These are phyloP conservation scores for Saturnispora dispora DNA, from an alignment of 805 yeast species.

Conservation along the genomic window DNA sequence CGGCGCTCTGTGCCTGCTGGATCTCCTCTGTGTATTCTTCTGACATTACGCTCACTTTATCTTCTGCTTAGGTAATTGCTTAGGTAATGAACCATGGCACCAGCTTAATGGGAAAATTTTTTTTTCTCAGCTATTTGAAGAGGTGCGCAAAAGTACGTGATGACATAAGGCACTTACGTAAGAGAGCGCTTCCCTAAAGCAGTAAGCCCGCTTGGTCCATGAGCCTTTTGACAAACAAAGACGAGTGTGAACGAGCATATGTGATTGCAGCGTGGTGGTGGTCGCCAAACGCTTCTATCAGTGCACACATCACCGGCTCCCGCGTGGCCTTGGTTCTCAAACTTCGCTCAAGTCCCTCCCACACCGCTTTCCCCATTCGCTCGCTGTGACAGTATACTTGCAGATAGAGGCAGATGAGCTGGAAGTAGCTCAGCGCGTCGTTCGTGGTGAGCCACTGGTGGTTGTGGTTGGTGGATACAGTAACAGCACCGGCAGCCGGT, in stretches of 20 bases:
- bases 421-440: neutral
- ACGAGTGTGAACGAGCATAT: neutral
- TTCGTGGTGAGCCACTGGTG: neutral
- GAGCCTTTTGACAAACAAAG: neutral
- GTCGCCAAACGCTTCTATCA: neutral
- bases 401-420: neutral
- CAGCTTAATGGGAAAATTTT: neutral
- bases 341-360: neutral
- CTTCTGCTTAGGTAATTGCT: neutral
- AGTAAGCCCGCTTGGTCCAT: neutral
- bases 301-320: neutral
- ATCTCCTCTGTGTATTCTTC: conserved; percentile 6
- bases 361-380: neutral
- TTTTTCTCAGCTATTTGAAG: neutral
- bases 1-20: conserved; percentile 4
- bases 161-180: neutral
- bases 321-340: neutral
- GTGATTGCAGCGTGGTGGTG: neutral
- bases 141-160: neutral
- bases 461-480: neutral
- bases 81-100: conserved; percentile 3
- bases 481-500: neutral
- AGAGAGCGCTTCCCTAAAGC: neutral
- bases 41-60: neutral
- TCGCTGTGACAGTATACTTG: neutral